phyloP scores from a whole-genome alignment of 805 yeast genomes.

The Diddensiella santjacobensis region DNA sequence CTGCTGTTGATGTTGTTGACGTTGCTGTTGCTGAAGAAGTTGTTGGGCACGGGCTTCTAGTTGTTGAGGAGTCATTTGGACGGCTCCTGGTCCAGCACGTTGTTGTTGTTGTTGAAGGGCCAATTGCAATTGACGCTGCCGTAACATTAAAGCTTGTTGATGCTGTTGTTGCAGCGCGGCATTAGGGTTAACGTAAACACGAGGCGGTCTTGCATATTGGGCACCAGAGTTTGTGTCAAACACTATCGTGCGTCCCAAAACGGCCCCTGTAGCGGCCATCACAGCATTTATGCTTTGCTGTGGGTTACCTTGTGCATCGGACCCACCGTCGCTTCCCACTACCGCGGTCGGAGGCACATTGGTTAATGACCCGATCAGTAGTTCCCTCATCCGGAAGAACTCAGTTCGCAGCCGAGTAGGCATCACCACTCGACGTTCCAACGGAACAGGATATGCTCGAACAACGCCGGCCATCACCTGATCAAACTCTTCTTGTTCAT shows the following conservation, averaged over 20 bases:
- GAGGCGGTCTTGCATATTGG: constrained; percentile 31
- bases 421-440: constrained; percentile 62
- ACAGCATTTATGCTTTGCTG: constrained; percentile 23
- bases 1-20: constrained; percentile 11
- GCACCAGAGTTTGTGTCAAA: constrained; percentile 29
- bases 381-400: constrained; percentile 78
- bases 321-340: constrained; percentile 39
- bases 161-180: constrained; percentile 15
- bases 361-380: constrained; percentile 75
- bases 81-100: not conserved
- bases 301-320: constrained; percentile 5
- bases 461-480: constrained; percentile 83
- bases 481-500: constrained; percentile 87
- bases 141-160: constrained; percentile 12
- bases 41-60: not conserved
- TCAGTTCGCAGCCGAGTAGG: constrained; percentile 66
- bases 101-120: constrained; percentile 3
- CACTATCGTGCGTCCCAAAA: constrained; percentile 34
- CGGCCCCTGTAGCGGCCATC: constrained; percentile 33
- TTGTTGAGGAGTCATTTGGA: not conserved
- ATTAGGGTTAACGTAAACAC: constrained; percentile 24
- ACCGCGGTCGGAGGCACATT: constrained; percentile 49
- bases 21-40: constrained; percentile 1
- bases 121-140: constrained; percentile 17
- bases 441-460: constrained; percentile 71